Conservation (phyloP, 805 yeast genomes). For the Komagataella pastoris region DNA sequence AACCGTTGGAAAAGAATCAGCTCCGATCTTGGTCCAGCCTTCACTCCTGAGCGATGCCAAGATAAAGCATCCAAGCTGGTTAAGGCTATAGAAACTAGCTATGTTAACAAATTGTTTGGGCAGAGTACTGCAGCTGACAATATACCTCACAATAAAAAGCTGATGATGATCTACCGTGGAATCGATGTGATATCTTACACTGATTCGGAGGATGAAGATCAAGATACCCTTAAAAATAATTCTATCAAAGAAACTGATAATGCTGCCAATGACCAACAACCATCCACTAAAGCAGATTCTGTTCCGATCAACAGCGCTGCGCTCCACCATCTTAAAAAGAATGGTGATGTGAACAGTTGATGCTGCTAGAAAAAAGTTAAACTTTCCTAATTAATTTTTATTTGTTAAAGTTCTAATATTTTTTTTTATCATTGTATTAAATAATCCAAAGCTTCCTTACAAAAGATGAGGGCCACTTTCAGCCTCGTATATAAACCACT, state of each 20-base stretch:
- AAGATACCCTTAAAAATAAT: neutral
- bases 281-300: neutral
- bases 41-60: constrained; percentile 16
- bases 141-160: constrained; percentile 12
- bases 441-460: neutral
- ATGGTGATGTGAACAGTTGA: neutral
- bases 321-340: neutral
- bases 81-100: constrained; percentile 15
- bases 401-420: neutral
- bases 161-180: constrained; percentile 23
- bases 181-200: constrained; percentile 18
- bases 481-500: neutral
- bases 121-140: constrained; percentile 18
- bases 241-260: neutral
- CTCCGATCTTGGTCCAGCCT: constrained; percentile 16
- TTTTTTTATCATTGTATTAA: neutral
- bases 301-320: neutral
- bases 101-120: constrained; percentile 12
- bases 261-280: neutral
- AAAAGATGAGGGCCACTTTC: neutral
- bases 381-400: no score
- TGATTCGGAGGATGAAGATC: neutral
- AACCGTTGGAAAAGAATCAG: constrained; percentile 24
- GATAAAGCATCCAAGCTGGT: constrained; percentile 18
- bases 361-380: neutral